phyloP scores from a whole-genome alignment of 2,329 filamentous ascomycete genomes.

The Fusarium sulawesiense region DNA sequence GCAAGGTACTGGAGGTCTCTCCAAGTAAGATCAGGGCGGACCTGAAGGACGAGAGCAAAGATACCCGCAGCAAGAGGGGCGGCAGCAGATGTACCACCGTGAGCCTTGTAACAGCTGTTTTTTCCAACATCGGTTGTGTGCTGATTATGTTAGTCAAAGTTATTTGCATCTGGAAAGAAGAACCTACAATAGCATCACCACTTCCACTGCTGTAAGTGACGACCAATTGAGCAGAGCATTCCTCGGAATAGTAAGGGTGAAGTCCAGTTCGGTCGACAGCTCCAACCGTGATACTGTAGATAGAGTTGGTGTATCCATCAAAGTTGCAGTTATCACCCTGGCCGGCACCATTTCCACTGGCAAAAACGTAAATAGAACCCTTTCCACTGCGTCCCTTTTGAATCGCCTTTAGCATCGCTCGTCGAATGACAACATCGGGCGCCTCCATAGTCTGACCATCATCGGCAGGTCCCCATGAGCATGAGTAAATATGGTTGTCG shows the following conservation, averaged over 20 bases:
- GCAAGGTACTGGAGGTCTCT: constrained; percentile 94
- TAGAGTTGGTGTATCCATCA: constrained; percentile 98
- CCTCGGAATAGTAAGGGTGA: constrained; percentile 97
- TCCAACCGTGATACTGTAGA: constrained; percentile 97
- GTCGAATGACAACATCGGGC: constrained; percentile 86
- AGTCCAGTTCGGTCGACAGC: constrained; percentile 86
- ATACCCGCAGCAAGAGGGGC: constrained; percentile 93
- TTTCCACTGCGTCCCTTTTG: constrained; percentile 86
- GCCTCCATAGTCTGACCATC: constrained; percentile 95
- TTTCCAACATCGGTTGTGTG: constrained; percentile 95
- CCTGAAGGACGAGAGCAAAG: constrained; percentile 86
- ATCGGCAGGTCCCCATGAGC: constrained; percentile 97
- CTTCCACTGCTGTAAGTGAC: constrained; percentile 96
- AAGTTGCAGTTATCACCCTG: constrained; percentile 98
- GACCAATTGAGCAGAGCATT: constrained; percentile 93
- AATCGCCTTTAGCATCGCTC: constrained; percentile 91
- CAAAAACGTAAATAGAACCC: constrained; percentile 96
- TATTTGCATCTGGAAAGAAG: not conserved
- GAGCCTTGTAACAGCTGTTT: constrained; percentile 81
- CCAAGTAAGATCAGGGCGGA: constrained; percentile 90
- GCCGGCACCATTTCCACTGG: constrained; percentile 88
- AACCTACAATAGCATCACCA: constrained; percentile 80
- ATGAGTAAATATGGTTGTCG: constrained; percentile 96
- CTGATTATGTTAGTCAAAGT: constrained; percentile 49
- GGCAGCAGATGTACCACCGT: constrained; percentile 95